Evolutionary conservation across 2,329 filamentous ascomycete genomes (phyloP), one percentile per base, ranked within the genome.

Genomic region (Parafenestella ontariensis): DNA sequence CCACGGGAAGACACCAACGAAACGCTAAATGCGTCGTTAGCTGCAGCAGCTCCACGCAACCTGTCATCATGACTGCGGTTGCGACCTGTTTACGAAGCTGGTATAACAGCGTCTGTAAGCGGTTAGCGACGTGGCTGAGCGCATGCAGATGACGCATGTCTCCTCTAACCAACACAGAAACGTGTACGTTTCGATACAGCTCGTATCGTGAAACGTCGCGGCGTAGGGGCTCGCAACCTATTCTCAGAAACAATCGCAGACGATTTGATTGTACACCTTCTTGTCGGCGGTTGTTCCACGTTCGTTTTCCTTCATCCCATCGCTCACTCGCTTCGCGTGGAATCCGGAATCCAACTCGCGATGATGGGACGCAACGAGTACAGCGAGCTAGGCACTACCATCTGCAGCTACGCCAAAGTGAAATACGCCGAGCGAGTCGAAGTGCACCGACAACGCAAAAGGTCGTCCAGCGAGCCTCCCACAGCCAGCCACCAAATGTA

Each of bases 341-440:
- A 37, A 23, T 23, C 46, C 42, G 42, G 51, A 24, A 45, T 33
- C 24, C 5, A 33, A 9, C 24, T 29, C 21, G 28, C 28, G 8
- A 28, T 28, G 23, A 64, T 64, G 60, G 53, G 55, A 20, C 41
- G 26, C 47, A 52, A 46, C 20, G 50, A 54, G 26, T 45, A 55
- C 8, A 37, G 53, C 17, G 56, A 52, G 23, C 34, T 59, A 8
- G 55, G 55, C 28, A 46, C 52, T 5, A 46, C 52, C 3, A 51
- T 63, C 21, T 61, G 55, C 33, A 49, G 50, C 17, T 57, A 51
- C 49, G 55, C 56, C 4, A 56, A 54, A 39, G 45, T 34, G 23
- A 55, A 55, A 43, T 60, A 52, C 26, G 55, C 62, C 24, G 61
- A 57, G 49, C 48, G 54, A 42, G 41, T 47, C 1, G 53, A 53